Base-by-base conservation (phyloP, 225 moss, liverwort and hornwort genomes). In the Bryoerythrophyllum caledonicum region DNA sequence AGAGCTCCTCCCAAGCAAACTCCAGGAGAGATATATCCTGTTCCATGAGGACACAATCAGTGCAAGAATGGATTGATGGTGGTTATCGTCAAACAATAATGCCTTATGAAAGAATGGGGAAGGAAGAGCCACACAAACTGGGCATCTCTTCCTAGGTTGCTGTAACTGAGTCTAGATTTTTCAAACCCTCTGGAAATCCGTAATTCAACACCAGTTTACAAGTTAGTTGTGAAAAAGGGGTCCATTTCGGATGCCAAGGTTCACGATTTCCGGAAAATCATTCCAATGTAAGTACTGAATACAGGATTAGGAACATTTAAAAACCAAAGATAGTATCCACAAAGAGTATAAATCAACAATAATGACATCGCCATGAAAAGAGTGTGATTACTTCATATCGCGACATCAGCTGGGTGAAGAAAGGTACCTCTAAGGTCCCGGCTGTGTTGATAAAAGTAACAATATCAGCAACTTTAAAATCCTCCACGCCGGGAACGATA, bases 1-100 rank as follows among this genome's bases (percentile, higher is more conserved):
- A 58, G 60, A 99, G 70, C 80, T 99, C 97, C 87, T 91, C 90
- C 97, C 97, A 99, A 66, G 97, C 97, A 81, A 91, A 81, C 82
- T 99, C 91, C 38, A 99, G 88, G 59, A 99, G 90, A 66, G 90
- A 84, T 32, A 77, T 65, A 83, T 99, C 97, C 97, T 99, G 91
- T 52, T 68, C 14, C 75, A 85, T 52, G 15, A 76, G 6, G 20
- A 60, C 68, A 60, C 40, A 12, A 72, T 79, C 69, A 74, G 57
- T n/a, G n/a, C 65, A 58, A 58, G 19, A 70, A 27, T 62, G 5
- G 23, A 55, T 43, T 21, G 35, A 70, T 26, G 54, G 35, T 59
- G 35, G 27, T 43, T 26, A 58, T 52, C 40, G 28, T 52, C 24
- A 70, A 66, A 57, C 51, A 68, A 69, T 70, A 55, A 19, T 69